Evolutionary conservation across 306 rosid species (phyloP).

Genomic region (Sicyos baderoa): DNA sequence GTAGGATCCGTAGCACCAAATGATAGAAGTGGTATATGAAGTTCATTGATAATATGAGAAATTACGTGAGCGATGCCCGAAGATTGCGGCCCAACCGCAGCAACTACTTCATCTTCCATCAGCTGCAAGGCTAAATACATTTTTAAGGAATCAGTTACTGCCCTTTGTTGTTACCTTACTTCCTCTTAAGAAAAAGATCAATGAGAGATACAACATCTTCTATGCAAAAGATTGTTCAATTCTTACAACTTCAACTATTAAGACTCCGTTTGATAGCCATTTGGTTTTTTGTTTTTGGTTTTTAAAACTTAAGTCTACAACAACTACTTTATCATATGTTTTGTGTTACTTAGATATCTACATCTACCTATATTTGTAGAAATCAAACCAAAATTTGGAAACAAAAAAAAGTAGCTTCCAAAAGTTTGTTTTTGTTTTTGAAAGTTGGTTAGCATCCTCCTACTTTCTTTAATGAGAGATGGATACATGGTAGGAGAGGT

Average conservation of each 20-base stretch:
- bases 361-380: no score
- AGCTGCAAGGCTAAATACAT: slow-evolving; percentile 73
- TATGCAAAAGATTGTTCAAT: neutral
- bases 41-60: slow-evolving; percentile 81
- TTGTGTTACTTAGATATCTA: no score
- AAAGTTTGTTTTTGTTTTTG: no score
- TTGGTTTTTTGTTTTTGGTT: no score
- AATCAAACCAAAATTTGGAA: no score
- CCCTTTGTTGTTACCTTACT: neutral
- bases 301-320: no score
- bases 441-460: no score
- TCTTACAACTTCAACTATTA: neutral
- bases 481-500: no score
- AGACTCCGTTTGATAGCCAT: no score
- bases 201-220: neutral
- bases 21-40: slow-evolving; percentile 79
- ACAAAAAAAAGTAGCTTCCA: no score
- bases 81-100: slow-evolving; percentile 78
- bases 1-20: slow-evolving; percentile 86
- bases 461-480: no score
- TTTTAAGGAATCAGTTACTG: slow-evolving; percentile 23
- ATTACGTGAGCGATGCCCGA: slow-evolving; percentile 86
- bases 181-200: neutral
- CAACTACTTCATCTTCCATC: slow-evolving; percentile 64
- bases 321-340: no score